Percentiles rank a stretch among this genome's conserved stretches.
Evolutionary conservation across 2,329 filamentous ascomycete genomes (phyloP).

Genomic region (Colletotrichum sp.): DNA sequence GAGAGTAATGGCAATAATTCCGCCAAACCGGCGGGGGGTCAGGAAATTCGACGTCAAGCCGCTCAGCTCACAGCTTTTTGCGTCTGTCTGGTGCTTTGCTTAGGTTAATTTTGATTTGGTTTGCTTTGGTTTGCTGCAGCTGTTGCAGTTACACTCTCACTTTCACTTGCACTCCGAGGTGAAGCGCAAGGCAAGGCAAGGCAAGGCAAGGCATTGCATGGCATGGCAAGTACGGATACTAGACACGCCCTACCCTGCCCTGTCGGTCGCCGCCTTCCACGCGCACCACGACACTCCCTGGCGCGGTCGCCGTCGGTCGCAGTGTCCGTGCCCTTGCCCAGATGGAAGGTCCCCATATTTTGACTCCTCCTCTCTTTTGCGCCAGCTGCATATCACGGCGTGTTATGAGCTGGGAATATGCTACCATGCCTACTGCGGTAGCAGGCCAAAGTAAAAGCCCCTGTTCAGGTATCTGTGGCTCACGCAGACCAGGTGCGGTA

Average conservation of each 20-base stretch:
- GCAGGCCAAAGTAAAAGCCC: too few species aligned
- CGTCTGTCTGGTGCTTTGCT: too few species aligned
- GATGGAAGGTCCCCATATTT: not conserved
- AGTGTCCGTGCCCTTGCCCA: constrained; percentile 1
- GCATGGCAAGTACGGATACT: too few species aligned
- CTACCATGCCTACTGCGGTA: too few species aligned
- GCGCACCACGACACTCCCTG: not conserved
- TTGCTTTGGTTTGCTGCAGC: not conserved
- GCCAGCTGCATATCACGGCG: not conserved
- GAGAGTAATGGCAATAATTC: not conserved
- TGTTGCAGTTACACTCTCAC: not conserved
- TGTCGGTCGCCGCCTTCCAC: not conserved
- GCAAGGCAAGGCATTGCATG: not conserved
- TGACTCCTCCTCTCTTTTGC: not conserved
- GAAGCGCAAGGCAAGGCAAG: not conserved
- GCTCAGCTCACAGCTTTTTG: not conserved
- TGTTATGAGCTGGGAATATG: not conserved
- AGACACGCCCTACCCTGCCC: not conserved
- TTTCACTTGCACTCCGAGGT: not conserved
- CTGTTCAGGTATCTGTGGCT: too few species aligned
- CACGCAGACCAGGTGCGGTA: too few species aligned
- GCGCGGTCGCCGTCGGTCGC: not conserved
- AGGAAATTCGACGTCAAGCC: not conserved
- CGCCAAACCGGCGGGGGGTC: not conserved
- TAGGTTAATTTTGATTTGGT: not conserved